phyloP scores from a whole-genome alignment of 1,284 basidiomycete genomes.

The Ustilago sp. region DNA sequence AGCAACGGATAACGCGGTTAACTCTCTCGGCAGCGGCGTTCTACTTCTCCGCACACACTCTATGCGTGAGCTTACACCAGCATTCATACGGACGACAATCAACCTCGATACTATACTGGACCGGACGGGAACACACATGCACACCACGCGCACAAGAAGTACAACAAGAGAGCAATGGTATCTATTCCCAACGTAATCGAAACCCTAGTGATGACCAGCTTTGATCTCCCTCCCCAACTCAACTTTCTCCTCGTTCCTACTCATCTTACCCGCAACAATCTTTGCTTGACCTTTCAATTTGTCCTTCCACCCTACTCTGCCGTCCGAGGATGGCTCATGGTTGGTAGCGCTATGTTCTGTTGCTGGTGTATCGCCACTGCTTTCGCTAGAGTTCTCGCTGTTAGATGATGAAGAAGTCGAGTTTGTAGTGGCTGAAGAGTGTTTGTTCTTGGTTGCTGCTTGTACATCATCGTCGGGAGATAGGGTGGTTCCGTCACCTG shows the following conservation, averaged over 20 bases:
- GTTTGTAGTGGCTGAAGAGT: background rate
- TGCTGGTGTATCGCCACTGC: slow-evolving; percentile 1
- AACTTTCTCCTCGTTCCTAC: slow-evolving; percentile 34
- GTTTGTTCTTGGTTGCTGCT: slow-evolving; percentile 14
- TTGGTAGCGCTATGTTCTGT: background rate
- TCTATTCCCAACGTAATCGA: slow-evolving; percentile 2
- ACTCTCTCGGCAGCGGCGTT: background rate
- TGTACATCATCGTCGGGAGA: slow-evolving; percentile 39
- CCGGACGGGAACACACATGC: background rate
- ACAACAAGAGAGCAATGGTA: background rate
- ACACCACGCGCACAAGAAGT: background rate
- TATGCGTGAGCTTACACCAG: background rate
- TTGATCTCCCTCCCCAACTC: slow-evolving; percentile 30
- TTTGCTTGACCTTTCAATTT: slow-evolving; percentile 47
- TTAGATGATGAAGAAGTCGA: slow-evolving; percentile 9
- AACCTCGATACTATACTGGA: background rate
- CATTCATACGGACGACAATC: slow-evolving; percentile 8
- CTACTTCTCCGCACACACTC: background rate
- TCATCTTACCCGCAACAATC: slow-evolving; percentile 37
- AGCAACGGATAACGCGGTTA: slow-evolving; percentile 19
- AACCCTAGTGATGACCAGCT: slow-evolving; percentile 9
- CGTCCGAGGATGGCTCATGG: background rate
- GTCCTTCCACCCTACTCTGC: slow-evolving; percentile 22
- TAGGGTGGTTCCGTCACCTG: slow-evolving; percentile 45
- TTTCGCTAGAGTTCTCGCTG: background rate